Evolutionary conservation across 371 early-diverging fungal species (phyloP), one percentile per base, ranked within the genome.

Genomic region (Batrachochytrium dendrobatidis): DNA sequence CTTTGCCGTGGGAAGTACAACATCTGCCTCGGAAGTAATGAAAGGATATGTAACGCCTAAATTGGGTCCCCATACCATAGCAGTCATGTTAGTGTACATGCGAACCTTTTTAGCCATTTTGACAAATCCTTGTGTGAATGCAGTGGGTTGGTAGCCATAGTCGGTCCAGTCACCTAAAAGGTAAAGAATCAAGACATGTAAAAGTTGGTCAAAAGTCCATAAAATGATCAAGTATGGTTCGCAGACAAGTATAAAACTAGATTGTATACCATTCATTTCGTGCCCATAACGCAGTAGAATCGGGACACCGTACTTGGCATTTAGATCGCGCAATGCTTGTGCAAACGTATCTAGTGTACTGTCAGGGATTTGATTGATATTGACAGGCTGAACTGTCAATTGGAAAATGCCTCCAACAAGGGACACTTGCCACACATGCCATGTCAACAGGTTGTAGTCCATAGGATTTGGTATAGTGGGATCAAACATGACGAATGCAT

Each of bases 1-100:
- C 39, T 39, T 39, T 12, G 39, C 39, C n/a, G n/a, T n/a, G n/a
- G n/a, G n/a, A n/a, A n/a, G n/a, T n/a, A n/a, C n/a, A n/a, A n/a
- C n/a, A n/a, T n/a, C 30, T 15, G 29, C 15, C 0, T 25, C 45
- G 24, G 48, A 35, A 17, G 59, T 17, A 8, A 26, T 44, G 59
- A 63, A 75, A 18, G 75, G 75, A 57, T 75, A 75, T 17, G 56
- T 43, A 31, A 62, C 50, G 10, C 67, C 68, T 18, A 75, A 58
- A 58, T 75, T 75, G 25, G 76, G 76, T 12, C 65, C 66, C 75
- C 72, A 75, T 4, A 75, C 54, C 72, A 72, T 70, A 3, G 72
- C 76, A 64, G 39, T 39, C 39, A 39, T 39, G 48, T 46, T 39
- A n/a, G 39, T 39, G 39, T 39, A 39, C 39, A 15, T 12, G 15